Evolutionary conservation across 176 grass and related monocot species (phyloP), one percentile per base, ranked within the genome.

Genomic region (Triticum dicoccoides): DNA sequence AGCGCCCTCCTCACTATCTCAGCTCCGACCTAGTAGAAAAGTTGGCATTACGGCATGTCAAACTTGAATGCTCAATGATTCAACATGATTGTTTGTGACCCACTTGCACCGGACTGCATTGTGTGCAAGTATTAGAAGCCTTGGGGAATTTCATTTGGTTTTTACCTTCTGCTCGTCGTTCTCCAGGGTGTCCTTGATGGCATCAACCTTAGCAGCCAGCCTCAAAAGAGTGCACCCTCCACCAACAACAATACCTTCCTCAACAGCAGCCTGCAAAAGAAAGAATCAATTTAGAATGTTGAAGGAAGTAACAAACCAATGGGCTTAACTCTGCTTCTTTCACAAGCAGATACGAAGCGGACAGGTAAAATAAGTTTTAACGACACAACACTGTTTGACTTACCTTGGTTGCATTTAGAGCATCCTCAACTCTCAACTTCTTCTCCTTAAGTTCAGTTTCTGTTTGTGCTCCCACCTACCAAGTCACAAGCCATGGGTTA

Each of bases 361-460:
- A 11, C 6, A 62, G 21, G 17, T 80, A 21, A 49, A 41, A 77
- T 34, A 15, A 11, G 25, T 25, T 61, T 65, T 32, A 24, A 80
- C 15, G 41, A 82, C 64, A 80, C 11, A 25, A 84, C 61, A 56
- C 24, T 1, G 15, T 54, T 9, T 69, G 5, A 59, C 23, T 69
- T 78, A 94, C 97, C 90, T 99, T 99, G 65, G 97, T 99, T 65
- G 97, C 97, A 58, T 99, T 99, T 56, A 99, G 89, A 75, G 97
- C 97, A 99, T 99, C 97, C 90, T 99, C 97, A 84, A 99, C 97
- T 91, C 97, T 94, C 94, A 99, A 82, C 87, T 96, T 99, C 76
- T 99, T 99, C 90, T 99, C 97, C 71, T 99, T 99, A 62, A 99
- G 76, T 69, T 99, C 97, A 58, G 94, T 96, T 83, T 99, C 97